Percentiles rank a stretch among this genome's conserved stretches.
phyloP scores from a whole-genome alignment of 2,329 filamentous ascomycete genomes.

The Calonectria pseudoturangicola region DNA sequence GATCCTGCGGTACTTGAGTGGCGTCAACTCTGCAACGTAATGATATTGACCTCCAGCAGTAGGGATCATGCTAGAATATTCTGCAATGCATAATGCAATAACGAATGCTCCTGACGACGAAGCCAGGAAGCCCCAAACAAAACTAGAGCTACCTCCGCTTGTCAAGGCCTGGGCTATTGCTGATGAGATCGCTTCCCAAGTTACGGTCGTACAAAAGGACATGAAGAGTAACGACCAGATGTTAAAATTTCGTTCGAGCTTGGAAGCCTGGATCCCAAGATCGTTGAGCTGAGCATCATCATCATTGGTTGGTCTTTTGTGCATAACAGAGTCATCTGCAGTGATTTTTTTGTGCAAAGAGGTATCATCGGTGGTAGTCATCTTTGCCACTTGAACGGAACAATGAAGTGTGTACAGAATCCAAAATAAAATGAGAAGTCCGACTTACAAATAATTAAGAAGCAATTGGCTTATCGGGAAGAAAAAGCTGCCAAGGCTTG shows the following conservation, averaged over 20 bases:
- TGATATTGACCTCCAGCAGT: slow-evolving; percentile 37
- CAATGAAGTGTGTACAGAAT: too few relatives aligned
- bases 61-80: slow-evolving; percentile 37
- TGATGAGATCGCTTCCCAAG: slow-evolving; percentile 33
- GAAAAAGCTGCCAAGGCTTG: background rate
- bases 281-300: slow-evolving; percentile 23
- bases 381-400: background rate
- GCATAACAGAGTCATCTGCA: background rate
- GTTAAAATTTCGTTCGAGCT: slow-evolving; percentile 36
- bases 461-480: background rate
- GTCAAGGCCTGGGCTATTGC: slow-evolving; percentile 17
- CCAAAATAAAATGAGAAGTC: background rate
- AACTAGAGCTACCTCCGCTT: slow-evolving; percentile 31
- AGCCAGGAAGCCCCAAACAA: slow-evolving; percentile 35
- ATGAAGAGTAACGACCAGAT: slow-evolving; percentile 37
- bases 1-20: slow-evolving; percentile 24
- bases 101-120: background rate
- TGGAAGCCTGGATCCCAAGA: slow-evolving; percentile 27
- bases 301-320: background rate
- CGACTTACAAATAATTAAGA: background rate
- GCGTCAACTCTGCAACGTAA: slow-evolving; percentile 34
- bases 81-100: slow-evolving; percentile 24
- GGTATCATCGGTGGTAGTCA: background rate
- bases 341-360: background rate
- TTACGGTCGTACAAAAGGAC: slow-evolving; percentile 37